phyloP scores from a whole-genome alignment of 176 grass and related monocot species.

The Miscanthus lutarioriparius region DNA sequence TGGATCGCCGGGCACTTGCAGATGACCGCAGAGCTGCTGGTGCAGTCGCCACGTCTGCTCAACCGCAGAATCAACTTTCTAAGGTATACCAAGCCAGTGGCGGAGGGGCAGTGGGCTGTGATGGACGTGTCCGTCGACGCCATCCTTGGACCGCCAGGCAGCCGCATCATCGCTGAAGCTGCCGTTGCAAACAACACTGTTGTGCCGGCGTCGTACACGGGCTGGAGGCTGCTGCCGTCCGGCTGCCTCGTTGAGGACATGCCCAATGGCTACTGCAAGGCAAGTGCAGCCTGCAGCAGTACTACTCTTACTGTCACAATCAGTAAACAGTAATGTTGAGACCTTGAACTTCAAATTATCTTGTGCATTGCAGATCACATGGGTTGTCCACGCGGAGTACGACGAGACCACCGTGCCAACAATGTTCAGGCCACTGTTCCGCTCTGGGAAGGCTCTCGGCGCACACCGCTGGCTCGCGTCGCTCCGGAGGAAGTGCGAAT shows the following conservation, averaged over 20 bases:
- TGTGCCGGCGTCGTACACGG: not conserved
- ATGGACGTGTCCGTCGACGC: not conserved
- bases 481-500: too few species aligned
- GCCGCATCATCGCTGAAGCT: not conserved
- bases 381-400: too few species aligned
- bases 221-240: conserved; percentile 35
- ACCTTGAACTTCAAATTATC: too few species aligned
- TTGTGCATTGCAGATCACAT: too few species aligned
- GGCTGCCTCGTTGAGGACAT: conserved; percentile 44
- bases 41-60: conserved; percentile 51
- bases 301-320: too few species aligned
- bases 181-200: not conserved
- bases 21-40: conserved; percentile 62
- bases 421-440: too few species aligned
- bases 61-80: conserved; percentile 43
- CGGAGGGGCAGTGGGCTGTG: too few species aligned
- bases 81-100: conserved; percentile 40
- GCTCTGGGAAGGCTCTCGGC: too few species aligned
- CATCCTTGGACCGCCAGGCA: not conserved
- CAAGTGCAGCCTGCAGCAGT: too few species aligned
- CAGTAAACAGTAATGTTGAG: too few species aligned
- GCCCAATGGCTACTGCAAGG: not conserved
- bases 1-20: not conserved
- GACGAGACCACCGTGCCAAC: too few species aligned
- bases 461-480: too few species aligned